Evolutionary conservation across 2,329 filamentous ascomycete species (phyloP).

Genomic region (Cytospora schulzeri): DNA sequence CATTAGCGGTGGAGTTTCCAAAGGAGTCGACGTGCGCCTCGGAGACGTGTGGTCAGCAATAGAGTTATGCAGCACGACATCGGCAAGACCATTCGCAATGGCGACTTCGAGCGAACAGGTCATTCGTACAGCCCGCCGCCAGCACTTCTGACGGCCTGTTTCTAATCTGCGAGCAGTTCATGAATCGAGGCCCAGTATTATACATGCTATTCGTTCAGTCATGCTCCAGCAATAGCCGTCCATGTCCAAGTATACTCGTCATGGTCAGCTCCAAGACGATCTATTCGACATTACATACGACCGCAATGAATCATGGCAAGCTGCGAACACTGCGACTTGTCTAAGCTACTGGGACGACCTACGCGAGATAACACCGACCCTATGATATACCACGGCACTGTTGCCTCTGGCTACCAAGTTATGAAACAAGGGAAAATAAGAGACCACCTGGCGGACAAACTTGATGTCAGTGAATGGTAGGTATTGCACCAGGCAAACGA

Average conservation of each 20-base stretch:
- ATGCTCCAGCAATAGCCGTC: conserved; percentile 1
- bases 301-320: not conserved
- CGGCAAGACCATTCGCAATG: not conserved
- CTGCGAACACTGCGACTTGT: not conserved
- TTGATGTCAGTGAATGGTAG: not conserved
- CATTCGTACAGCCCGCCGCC: conserved; percentile 7
- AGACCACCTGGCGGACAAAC: not conserved
- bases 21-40: conserved; percentile 32
- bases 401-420: conserved; percentile 11
- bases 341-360: not conserved
- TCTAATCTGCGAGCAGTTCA: conserved; percentile 1
- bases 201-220: not conserved
- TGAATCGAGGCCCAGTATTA: not conserved
- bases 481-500: not conserved
- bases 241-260: not conserved
- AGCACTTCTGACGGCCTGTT: not conserved
- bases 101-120: conserved; percentile 3
- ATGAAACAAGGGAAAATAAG: conserved; percentile 3
- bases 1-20: conserved; percentile 38
- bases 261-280: not conserved
- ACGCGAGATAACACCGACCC: conserved; percentile 1
- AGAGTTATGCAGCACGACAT: conserved; percentile 39
- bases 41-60: conserved; percentile 39
- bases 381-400: not conserved
- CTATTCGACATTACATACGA: conserved; percentile 4